A percentile compares a stretch with the other conserved stretches of the same genome.
phyloP scores from a whole-genome alignment of 2,329 filamentous ascomycete genomes.

The Sporothrix protearum region DNA sequence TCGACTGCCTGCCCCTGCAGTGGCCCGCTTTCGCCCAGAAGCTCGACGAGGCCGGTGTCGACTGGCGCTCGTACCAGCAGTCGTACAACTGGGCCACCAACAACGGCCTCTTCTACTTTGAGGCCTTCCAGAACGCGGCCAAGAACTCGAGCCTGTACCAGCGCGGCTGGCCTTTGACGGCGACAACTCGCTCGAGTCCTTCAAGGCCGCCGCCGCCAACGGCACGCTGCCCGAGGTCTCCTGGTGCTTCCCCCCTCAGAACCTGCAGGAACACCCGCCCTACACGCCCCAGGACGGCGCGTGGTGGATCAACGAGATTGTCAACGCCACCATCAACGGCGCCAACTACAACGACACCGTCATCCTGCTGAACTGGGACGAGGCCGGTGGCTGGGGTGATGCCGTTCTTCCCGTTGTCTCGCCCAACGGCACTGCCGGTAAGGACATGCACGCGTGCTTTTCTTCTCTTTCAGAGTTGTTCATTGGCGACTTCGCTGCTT shows the following conservation, averaged over 20 bases:
- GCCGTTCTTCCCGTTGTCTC: slow-evolving; percentile 52
- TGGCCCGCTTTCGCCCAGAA: slow-evolving; percentile 52
- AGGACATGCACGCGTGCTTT: neutral
- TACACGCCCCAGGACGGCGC: slow-evolving; percentile 52
- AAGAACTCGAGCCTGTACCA: slow-evolving; percentile 42
- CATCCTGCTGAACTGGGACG: slow-evolving; percentile 50
- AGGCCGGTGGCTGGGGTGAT: slow-evolving; percentile 54
- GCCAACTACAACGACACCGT: slow-evolving; percentile 47
- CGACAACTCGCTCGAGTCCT: slow-evolving; percentile 43
- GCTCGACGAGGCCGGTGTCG: slow-evolving; percentile 46
- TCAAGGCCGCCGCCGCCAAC: slow-evolving; percentile 48
- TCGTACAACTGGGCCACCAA: slow-evolving; percentile 50
- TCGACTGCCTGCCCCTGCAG: slow-evolving; percentile 53
- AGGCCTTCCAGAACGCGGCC: slow-evolving; percentile 48
- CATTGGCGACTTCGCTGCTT: neutral
- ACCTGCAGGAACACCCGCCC: slow-evolving; percentile 53
- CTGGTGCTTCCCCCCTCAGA: slow-evolving; percentile 50
- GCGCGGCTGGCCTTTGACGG: slow-evolving; percentile 45
- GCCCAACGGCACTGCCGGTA: slow-evolving; percentile 43
- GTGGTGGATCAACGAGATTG: slow-evolving; percentile 53
- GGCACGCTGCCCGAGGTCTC: slow-evolving; percentile 51
- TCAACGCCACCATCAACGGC: slow-evolving; percentile 48
- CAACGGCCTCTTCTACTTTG: slow-evolving; percentile 52
- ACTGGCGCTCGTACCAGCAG: slow-evolving; percentile 51
- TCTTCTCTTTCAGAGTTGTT: neutral